phyloP scores from a whole-genome alignment of 192 early-diverging fungal species.

The Blastocladiella britannica region DNA sequence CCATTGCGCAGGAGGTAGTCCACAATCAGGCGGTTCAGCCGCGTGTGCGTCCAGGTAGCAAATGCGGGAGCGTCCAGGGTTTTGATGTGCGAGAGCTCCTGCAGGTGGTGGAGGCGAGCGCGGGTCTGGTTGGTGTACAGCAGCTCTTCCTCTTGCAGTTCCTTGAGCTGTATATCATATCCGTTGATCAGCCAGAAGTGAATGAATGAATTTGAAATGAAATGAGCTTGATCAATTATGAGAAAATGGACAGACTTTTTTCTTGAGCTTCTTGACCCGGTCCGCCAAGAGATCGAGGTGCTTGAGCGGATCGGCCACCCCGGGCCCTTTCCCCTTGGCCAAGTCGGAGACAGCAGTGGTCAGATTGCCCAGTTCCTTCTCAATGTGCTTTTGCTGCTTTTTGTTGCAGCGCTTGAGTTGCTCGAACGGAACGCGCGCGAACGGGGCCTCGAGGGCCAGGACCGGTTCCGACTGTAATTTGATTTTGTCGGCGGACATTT shows the following conservation, averaged over 20 bases:
- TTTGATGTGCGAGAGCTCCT: constrained; percentile 40
- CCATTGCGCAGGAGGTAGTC: constrained; percentile 92
- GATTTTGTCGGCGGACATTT: constrained; percentile 38
- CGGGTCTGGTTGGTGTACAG: constrained; percentile 46
- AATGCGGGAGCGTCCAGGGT: constrained; percentile 48
- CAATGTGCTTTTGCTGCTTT: constrained; percentile 52
- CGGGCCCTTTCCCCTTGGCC: constrained; percentile 12
- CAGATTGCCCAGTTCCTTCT: constrained; percentile 48
- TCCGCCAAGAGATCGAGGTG: constrained; percentile 42
- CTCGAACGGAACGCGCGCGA: constrained; percentile 65
- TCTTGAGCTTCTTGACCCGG: constrained; percentile 45
- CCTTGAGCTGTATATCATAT: constrained; percentile 27
- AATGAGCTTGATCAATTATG: constrained; percentile 1
- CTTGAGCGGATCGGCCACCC: constrained; percentile 26
- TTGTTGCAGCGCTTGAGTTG: constrained; percentile 57
- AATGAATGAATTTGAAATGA: neutral
- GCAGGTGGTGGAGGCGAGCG: constrained; percentile 53
- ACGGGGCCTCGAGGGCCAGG: constrained; percentile 76
- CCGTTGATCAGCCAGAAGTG: too few species aligned
- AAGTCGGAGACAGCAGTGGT: constrained; percentile 23
- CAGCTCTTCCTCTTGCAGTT: constrained; percentile 53
- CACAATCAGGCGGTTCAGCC: constrained; percentile 71
- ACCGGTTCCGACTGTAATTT: constrained; percentile 55
- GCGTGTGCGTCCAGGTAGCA: constrained; percentile 61
- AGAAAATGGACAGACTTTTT: constrained; percentile 27